Percentiles rank a stretch among this genome's conserved stretches.
Evolutionary conservation across 106 monocot species (phyloP).

Genomic region (Apostasia shenzhenica): DNA sequence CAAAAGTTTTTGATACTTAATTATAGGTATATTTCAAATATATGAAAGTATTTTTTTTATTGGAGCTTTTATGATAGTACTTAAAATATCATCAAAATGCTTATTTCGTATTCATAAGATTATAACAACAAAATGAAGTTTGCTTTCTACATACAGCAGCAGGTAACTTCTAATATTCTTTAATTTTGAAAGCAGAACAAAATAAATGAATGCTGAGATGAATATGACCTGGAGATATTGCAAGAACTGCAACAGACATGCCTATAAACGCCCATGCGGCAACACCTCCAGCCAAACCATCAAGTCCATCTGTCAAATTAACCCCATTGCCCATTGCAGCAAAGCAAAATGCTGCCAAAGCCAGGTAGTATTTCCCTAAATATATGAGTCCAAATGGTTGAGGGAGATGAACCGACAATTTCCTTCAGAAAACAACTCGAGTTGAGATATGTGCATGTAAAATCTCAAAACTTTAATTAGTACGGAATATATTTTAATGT

Average conservation of each 20-base stretch:
- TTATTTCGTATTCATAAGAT: no score
- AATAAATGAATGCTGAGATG: not conserved
- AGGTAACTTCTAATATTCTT: not conserved
- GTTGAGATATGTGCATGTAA: no score
- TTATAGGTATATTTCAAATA: no score
- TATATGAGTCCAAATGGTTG: constrained; percentile 52
- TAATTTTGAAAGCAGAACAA: not conserved
- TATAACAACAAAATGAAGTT: not conserved
- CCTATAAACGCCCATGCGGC: constrained; percentile 62
- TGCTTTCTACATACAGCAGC: not conserved
- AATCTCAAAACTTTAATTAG: no score
- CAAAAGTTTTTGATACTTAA: no score
- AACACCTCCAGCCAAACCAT: constrained; percentile 73
- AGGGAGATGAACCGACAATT: constrained; percentile 68
- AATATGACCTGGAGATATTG: constrained; percentile 53
- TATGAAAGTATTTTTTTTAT: not conserved
- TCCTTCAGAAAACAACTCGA: constrained; percentile 38
- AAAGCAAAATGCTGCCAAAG: constrained; percentile 60
- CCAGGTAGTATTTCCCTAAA: constrained; percentile 59
- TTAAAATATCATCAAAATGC: no score
- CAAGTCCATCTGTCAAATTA: constrained; percentile 62
- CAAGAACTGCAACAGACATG: constrained; percentile 66
- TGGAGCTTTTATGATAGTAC: not conserved
- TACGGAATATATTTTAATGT: no score
- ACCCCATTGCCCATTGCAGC: constrained; percentile 72